phyloP scores from a whole-genome alignment of 345 rosid species.

The Arabidopsis arenosa region DNA sequence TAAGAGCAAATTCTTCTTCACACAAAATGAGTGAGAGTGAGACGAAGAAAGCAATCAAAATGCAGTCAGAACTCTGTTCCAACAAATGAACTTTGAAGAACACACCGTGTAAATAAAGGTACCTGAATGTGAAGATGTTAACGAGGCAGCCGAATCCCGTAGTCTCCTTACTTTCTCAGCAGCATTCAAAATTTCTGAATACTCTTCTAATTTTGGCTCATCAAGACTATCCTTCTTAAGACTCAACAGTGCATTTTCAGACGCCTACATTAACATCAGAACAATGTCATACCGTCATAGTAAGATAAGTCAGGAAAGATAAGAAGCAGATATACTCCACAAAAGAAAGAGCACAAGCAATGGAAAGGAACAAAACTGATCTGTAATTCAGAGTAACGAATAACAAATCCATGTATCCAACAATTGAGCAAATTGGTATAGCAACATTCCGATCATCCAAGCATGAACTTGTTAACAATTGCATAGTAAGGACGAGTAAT shows the following conservation, averaged over 20 bases:
- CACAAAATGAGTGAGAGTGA: background rate
- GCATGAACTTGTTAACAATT: background rate
- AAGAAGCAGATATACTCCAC: slow-evolving; percentile 4
- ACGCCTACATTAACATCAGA: slow-evolving; percentile 56
- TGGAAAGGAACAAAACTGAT: slow-evolving; percentile 7
- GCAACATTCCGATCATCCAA: background rate
- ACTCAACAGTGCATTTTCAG: slow-evolving; percentile 59
- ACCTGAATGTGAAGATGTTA: slow-evolving; percentile 68
- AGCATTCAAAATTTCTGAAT: slow-evolving; percentile 29
- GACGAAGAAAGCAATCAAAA: slow-evolving; percentile 11
- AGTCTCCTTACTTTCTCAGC: slow-evolving; percentile 53
- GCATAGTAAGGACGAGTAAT: background rate
- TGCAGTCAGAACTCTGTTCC: background rate
- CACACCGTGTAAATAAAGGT: slow-evolving; percentile 26
- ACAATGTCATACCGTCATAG: slow-evolving; percentile 13
- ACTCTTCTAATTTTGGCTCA: slow-evolving; percentile 38
- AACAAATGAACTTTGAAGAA: background rate
- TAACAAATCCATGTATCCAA: background rate
- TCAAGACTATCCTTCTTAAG: slow-evolving; percentile 45
- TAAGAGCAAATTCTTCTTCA: background rate
- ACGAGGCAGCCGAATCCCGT: slow-evolving; percentile 53
- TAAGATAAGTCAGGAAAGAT: background rate
- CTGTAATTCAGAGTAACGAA: background rate
- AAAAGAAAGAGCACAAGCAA: slow-evolving; percentile 13
- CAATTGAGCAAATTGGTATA: background rate